phyloP scores from a whole-genome alignment of 495 filamentous ascomycete genomes.

The Penicillium daleae region DNA sequence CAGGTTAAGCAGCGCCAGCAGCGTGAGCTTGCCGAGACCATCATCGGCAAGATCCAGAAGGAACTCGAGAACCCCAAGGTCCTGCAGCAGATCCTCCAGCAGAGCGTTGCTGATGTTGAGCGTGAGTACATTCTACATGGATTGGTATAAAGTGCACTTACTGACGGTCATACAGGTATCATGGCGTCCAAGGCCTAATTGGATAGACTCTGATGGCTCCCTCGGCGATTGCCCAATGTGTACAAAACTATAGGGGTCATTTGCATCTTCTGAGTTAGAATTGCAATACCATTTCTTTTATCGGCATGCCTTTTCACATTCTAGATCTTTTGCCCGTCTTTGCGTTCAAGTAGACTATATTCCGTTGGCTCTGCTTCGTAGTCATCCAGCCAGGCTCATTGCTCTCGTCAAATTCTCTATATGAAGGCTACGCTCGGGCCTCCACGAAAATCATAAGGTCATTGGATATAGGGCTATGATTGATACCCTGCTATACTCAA shows the following conservation, averaged over 20 bases:
- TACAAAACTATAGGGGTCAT: conserved; percentile 53
- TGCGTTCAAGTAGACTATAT: neutral
- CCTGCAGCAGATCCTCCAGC: conserved; percentile 92
- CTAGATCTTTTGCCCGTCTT: too few species aligned
- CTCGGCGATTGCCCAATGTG: conserved; percentile 46
- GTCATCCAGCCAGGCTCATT: neutral
- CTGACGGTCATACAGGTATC: conserved; percentile 51
- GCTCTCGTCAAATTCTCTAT: neutral
- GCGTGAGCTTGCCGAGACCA: conserved; percentile 85
- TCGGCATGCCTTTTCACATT: neutral
- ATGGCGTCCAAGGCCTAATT: conserved; percentile 57
- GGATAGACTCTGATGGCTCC: conserved; percentile 43
- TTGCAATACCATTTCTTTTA: conserved; percentile 44
- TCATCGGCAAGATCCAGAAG: conserved; percentile 97
- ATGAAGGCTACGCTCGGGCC: neutral
- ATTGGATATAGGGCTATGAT: too few species aligned
- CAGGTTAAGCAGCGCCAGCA: conserved; percentile 99
- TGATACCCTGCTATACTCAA: too few species aligned
- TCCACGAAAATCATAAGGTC: too few species aligned
- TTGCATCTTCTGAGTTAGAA: conserved; percentile 49
- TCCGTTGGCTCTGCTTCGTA: neutral
- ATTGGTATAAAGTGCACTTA: neutral
- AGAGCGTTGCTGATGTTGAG: conserved; percentile 94
- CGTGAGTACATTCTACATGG: conserved; percentile 61
- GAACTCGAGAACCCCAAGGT: conserved; percentile 96